Conservation (phyloP, 1,284 basidiomycete genomes). For the Fistulinella cinereoalba region DNA sequence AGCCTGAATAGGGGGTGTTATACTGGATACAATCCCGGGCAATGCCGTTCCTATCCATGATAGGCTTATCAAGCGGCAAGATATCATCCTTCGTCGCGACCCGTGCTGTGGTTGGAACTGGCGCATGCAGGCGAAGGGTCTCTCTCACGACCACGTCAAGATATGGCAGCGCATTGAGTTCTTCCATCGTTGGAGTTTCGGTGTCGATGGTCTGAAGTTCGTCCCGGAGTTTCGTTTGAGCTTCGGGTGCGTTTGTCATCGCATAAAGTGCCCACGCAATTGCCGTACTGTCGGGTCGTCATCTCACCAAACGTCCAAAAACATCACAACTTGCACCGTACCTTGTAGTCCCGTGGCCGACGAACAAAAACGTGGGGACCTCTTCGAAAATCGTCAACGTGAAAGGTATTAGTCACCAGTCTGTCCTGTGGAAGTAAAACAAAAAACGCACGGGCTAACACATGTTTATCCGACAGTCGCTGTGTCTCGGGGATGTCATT, state of each 20-base stretch:
- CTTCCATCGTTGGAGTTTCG: slow-evolving; percentile 58
- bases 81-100: slow-evolving; percentile 52
- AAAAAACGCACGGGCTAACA: slow-evolving; percentile 63
- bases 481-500: slow-evolving; percentile 55
- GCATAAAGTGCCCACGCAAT: slow-evolving; percentile 64
- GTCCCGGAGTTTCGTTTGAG: slow-evolving; percentile 66
- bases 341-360: slow-evolving; percentile 82
- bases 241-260: slow-evolving; percentile 50
- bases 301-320: neutral
- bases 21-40: slow-evolving; percentile 30
- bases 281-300: slow-evolving; percentile 39
- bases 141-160: slow-evolving; percentile 70
- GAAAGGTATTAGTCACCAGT: too few relatives aligned
- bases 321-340: slow-evolving; percentile 12
- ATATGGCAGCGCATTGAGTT: slow-evolving; percentile 56
- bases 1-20: neutral
- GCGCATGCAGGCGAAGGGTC: slow-evolving; percentile 61
- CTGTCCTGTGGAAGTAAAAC: too few relatives aligned
- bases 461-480: slow-evolving; percentile 68
- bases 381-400: slow-evolving; percentile 24
- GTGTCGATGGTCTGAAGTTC: slow-evolving; percentile 55
- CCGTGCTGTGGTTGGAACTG: slow-evolving; percentile 56
- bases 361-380: slow-evolving; percentile 43
- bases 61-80: slow-evolving; percentile 53
- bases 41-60: slow-evolving; percentile 42